Percentiles rank a stretch among this genome's conserved stretches.
Evolutionary conservation across 352 stramenopile species (phyloP).

Genomic region (Globisporangium carolinianum): DNA sequence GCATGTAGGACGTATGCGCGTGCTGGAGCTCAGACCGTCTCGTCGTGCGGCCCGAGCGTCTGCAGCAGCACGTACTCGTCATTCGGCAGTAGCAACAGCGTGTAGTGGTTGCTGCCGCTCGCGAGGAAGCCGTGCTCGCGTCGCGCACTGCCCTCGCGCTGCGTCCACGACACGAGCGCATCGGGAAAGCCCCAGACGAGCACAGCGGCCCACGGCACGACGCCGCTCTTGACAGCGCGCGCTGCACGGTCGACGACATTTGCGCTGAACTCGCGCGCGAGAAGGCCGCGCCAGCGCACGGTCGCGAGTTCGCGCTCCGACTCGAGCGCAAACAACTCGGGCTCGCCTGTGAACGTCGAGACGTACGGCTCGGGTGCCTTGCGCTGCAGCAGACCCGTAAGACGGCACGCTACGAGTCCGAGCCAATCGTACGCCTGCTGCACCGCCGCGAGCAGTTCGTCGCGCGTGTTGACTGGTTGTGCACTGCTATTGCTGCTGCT

Average conservation of each 20-base stretch:
- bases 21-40: conserved; percentile 25
- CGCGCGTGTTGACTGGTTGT: conserved; percentile 1
- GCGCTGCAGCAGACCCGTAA: conserved; percentile 48
- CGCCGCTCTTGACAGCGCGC: conserved; percentile 32
- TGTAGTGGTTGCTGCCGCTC: conserved; percentile 77
- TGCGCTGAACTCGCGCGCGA: conserved; percentile 47
- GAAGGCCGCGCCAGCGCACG: conserved; percentile 72
- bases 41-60: conserved; percentile 59
- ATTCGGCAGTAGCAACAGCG: conserved; percentile 56
- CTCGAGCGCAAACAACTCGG: conserved; percentile 32
- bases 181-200: conserved; percentile 80
- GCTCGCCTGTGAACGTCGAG: conserved; percentile 51
- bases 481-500: not conserved
- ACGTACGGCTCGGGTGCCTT: conserved; percentile 66
- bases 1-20: too few species aligned
- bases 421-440: conserved; percentile 71
- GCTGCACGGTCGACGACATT: conserved; percentile 43
- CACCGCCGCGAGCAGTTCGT: conserved; percentile 27
- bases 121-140: conserved; percentile 71
- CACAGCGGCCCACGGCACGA: conserved; percentile 62
- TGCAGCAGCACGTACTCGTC: conserved; percentile 73
- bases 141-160: conserved; percentile 21
- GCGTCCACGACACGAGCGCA: conserved; percentile 58
- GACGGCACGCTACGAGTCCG: conserved; percentile 52
- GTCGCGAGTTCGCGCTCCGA: conserved; percentile 28